phyloP scores from a whole-genome alignment of 2,329 filamentous ascomycete species.

The Aspergillus eucalypticola region DNA sequence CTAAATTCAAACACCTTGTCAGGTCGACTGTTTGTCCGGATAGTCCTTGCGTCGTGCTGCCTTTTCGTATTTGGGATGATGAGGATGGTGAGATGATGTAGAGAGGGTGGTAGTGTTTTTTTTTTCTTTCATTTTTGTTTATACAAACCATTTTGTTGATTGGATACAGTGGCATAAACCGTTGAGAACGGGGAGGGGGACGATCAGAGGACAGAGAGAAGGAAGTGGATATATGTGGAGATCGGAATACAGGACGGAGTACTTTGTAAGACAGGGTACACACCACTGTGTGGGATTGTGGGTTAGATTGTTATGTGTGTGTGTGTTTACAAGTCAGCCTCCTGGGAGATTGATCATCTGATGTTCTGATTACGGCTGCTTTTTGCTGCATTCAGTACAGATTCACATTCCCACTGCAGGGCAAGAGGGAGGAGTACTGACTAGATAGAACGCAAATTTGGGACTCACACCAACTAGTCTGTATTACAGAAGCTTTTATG shows the following conservation, averaged over 20 bases:
- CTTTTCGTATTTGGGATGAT: constrained; percentile 31
- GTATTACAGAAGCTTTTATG: constrained; percentile 1
- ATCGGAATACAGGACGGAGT: neutral
- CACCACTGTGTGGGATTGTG: neutral
- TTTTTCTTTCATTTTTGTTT: too few relatives aligned
- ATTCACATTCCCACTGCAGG: neutral
- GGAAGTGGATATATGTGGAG: neutral
- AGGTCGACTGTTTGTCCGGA: constrained; percentile 59
- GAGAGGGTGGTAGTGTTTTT: neutral
- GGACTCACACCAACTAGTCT: neutral
- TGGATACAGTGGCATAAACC: neutral
- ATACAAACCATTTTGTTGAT: neutral
- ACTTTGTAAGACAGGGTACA: neutral
- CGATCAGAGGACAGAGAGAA: too few relatives aligned
- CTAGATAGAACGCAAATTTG: neutral
- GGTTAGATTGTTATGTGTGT: neutral
- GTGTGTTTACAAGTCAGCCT: neutral
- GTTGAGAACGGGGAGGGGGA: neutral
- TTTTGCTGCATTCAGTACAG: neutral
- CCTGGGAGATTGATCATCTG: neutral
- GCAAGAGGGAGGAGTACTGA: neutral
- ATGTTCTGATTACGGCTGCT: neutral
- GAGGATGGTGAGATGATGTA: constrained; percentile 9
- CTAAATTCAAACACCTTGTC: constrained; percentile 59
- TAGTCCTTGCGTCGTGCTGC: constrained; percentile 47